Percentiles rank a stretch among this genome's conserved stretches.
These are phyloP conservation scores for Aspergillus luchuensis DNA, from an alignment of 2,329 filamentous ascomycete genomes.

Conservation along the genomic window DNA sequence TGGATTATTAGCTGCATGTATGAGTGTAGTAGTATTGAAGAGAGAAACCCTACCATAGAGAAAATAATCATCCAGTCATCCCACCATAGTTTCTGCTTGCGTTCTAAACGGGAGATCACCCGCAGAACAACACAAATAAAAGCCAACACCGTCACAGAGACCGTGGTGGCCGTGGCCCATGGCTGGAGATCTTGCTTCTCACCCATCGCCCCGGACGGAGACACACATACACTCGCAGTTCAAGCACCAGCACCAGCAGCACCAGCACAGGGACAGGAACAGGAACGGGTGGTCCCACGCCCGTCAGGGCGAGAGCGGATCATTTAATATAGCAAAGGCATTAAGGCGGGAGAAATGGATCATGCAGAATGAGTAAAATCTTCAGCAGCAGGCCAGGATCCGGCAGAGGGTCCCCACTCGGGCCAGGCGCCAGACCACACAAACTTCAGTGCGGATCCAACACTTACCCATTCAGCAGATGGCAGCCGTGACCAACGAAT, in stretches of 20 bases:
- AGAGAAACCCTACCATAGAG: conserved; percentile 46
- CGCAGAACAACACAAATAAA: conserved; percentile 44
- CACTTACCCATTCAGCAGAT: too few species aligned
- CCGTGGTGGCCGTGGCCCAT: conserved; percentile 47
- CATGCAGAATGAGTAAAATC: too few species aligned
- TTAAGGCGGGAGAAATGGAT: too few species aligned
- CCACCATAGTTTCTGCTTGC: conserved; percentile 52
- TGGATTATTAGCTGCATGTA: not conserved
- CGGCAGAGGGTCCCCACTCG: too few species aligned
- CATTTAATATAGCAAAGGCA: not conserved
- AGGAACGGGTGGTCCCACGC: not conserved
- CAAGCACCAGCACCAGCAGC: not conserved
- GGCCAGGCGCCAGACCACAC: too few species aligned
- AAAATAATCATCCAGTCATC: conserved; percentile 55
- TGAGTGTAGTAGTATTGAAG: not conserved
- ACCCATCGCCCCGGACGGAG: not conserved
- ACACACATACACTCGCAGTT: too few species aligned
- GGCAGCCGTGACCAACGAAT: too few species aligned
- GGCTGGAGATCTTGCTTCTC: conserved; percentile 41
- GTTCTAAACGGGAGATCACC: conserved; percentile 46
- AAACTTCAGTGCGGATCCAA: too few species aligned
- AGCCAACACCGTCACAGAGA: conserved; percentile 47
- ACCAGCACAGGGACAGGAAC: not conserved
- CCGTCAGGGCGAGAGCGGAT: too few species aligned
- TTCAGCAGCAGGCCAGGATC: too few species aligned